Base-by-base conservation (phyloP, 192 early-diverging fungal genomes). In the Umbelopsis isabellina region DNA sequence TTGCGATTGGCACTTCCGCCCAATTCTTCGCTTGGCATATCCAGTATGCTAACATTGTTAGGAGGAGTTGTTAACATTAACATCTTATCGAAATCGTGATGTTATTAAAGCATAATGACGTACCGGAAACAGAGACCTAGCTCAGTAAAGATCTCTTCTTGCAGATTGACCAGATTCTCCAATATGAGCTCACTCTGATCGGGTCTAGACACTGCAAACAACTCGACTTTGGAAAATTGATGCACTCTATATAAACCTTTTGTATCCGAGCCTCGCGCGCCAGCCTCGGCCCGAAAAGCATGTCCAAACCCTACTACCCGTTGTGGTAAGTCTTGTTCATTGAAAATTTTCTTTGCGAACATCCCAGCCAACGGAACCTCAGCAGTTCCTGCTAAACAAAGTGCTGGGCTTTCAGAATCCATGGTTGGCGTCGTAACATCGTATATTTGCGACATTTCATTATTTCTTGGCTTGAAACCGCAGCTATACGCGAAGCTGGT, bases 171-270 rank as follows among this genome's bases (percentile, higher is more conserved):
- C 67, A 98, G 87, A 46, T 94, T 89, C 9, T 89, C 80, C 22
- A 96, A 78, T 67, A 94, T 88, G 1, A 25, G 52, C 16, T 90
- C 85, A 80, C 91, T 93, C 58, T 86, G 72, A 16, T 84, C 85
- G 0, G 88, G 87, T 7, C 76, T 79, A 6, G 92, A 79, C 12
- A 96, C 73, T 2, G 84, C 85, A 85, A 98, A 95, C 67, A 98
- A 80, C 71, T 98, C 96, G 0, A 98, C 92, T 72, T 98, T 98
- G 30, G 89, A 92, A 72, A 98, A 98, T 72, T 97, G 96, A 81
- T 98, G 95, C 21, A 98, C 89, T 2, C 96, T 85, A 80, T 97
- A 98, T 27, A 98, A 75, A 0, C 96, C 96, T 18, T 91, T 88
- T 44, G 89, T 89, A 64, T 98, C 95, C 46, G 86, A 84, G 0